These are phyloP conservation scores for Galeopsis tetrahit DNA, from an alignment of 257 asterid genomes.

Conservation along the genomic window DNA sequence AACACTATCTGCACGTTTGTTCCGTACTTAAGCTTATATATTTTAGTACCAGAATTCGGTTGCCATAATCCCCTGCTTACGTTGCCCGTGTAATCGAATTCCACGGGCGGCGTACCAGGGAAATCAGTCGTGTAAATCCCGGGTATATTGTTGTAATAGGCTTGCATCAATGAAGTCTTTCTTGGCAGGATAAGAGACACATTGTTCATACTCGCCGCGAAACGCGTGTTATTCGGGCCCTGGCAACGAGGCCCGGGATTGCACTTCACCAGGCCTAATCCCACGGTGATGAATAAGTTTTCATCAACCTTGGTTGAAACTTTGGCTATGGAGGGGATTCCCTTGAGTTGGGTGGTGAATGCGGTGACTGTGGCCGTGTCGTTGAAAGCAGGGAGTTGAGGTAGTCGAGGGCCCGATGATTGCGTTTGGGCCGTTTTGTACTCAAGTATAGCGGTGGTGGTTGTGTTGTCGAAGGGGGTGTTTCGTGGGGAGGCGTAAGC, in stretches of 20 bases:
- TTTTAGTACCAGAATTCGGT: conserved; percentile 54
- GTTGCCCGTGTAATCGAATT: conserved; percentile 67
- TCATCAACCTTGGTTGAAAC: conserved; percentile 53
- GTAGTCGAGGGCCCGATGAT: conserved; percentile 39
- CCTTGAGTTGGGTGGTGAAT: conserved; percentile 44
- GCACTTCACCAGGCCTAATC: conserved; percentile 61
- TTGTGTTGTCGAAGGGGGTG: conserved; percentile 64
- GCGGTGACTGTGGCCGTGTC: conserved; percentile 52
- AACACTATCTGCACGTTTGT: conserved; percentile 59
- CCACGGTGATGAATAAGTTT: conserved; percentile 52
- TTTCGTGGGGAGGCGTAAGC: conserved; percentile 55
- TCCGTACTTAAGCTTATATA: conserved; percentile 55
- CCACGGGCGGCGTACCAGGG: conserved; percentile 56
- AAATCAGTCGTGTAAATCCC: conserved; percentile 61
- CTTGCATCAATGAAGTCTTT: conserved; percentile 54
- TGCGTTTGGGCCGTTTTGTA: conserved; percentile 35
- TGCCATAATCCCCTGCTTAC: conserved; percentile 59
- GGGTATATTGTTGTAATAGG: conserved; percentile 49
- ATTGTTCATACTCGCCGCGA: conserved; percentile 68
- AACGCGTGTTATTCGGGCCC: conserved; percentile 65
- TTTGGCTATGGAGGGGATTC: conserved; percentile 40
- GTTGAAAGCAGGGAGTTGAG: conserved; percentile 61
- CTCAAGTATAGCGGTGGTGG: conserved; percentile 66
- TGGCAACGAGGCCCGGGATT: conserved; percentile 63
- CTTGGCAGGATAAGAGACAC: conserved; percentile 53